Evolutionary conservation across 257 asterid species (phyloP).

Genomic region (Lavandula angustifolia): DNA sequence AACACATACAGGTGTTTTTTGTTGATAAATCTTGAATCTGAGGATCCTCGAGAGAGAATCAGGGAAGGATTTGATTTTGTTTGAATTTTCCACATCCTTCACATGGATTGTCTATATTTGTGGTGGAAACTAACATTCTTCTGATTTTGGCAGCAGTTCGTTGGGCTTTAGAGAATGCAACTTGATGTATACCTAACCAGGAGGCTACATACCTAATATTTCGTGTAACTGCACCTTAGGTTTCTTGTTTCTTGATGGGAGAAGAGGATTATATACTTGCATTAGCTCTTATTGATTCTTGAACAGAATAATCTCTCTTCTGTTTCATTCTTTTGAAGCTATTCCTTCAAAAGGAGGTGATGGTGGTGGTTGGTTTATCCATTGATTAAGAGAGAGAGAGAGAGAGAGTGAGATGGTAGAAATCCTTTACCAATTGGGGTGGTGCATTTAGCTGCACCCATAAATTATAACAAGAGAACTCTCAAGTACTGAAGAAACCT

Average conservation of each 20-base stretch:
- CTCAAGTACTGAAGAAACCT: slow-evolving; percentile 31
- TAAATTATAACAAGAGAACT: not conserved
- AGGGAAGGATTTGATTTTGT: not conserved
- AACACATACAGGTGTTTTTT: not conserved
- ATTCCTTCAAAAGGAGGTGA: not conserved
- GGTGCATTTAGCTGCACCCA: not conserved
- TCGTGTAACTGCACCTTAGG: not conserved
- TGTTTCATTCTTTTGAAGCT: slow-evolving; percentile 7
- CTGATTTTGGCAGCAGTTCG: slow-evolving; percentile 20
- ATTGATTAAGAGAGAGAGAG: no score
- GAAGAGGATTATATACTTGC: not conserved
- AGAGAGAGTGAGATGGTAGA: not conserved
- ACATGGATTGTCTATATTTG: not conserved
- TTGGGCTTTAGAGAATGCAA: slow-evolving; percentile 22
- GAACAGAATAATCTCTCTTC: not conserved
- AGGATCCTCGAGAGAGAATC: not conserved
- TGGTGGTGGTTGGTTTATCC: not conserved
- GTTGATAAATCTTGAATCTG: not conserved
- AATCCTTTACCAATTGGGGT: not conserved
- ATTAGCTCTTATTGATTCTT: not conserved
- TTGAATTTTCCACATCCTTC: not conserved
- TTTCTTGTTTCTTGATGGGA: slow-evolving; percentile 9
- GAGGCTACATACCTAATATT: not conserved
- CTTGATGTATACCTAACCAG: not conserved
- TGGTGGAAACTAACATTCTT: not conserved